These are phyloP conservation scores for Musa acuminata DNA, from an alignment of 176 grass and related monocot species.

Conservation along the genomic window DNA sequence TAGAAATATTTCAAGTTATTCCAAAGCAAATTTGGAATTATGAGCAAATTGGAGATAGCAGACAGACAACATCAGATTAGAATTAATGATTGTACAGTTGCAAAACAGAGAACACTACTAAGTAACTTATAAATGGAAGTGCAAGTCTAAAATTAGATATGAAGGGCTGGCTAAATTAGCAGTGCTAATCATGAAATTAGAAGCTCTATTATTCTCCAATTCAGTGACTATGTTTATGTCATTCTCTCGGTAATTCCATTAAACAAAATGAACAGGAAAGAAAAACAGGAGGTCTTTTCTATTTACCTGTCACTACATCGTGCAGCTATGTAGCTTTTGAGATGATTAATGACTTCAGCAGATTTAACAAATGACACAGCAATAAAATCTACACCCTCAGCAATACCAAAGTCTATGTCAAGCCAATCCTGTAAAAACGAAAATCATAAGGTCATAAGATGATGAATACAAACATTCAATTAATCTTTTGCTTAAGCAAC, in stretches of 20 bases:
- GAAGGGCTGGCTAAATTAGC: no score
- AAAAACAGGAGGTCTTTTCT: neutral
- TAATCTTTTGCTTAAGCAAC: neutral
- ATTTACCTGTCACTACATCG: conserved; percentile 57
- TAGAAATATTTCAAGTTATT: neutral
- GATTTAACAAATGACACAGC: conserved; percentile 97
- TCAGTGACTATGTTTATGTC: neutral
- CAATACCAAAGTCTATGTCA: conserved; percentile 97
- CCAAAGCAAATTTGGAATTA: neutral
- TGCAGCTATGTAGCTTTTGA: conserved; percentile 97
- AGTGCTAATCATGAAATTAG: neutral
- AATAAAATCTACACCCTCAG: conserved; percentile 94
- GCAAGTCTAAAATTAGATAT: no score
- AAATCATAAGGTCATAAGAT: conserved; percentile 17
- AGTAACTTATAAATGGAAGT: no score
- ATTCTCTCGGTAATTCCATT: neutral
- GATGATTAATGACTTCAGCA: conserved; percentile 91
- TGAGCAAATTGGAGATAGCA: no score
- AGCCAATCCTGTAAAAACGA: conserved; percentile 79
- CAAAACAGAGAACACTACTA: no score
- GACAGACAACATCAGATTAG: no score
- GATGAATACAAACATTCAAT: neutral
- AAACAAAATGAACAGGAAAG: neutral
- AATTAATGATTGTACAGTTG: no score
- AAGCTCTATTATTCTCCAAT: neutral